Evolutionary conservation across 768 basidiomycete genomes (phyloP).

Genomic region (Lyophyllum semitale): DNA sequence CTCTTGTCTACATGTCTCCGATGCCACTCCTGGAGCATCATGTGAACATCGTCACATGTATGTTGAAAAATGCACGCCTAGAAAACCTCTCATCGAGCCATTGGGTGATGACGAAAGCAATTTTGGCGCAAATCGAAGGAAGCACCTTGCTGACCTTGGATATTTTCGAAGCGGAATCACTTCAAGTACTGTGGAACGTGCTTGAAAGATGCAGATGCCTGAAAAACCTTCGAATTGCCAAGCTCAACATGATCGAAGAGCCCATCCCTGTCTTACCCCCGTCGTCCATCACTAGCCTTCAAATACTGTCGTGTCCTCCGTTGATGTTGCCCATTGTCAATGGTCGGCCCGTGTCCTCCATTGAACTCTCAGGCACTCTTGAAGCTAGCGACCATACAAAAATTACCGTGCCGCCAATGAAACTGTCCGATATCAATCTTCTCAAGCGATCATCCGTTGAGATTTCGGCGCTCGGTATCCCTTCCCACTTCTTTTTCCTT

Average conservation of each 20-base stretch:
- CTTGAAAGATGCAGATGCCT: slow-evolving; percentile 5
- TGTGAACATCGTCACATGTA: neutral
- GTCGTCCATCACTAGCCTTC: slow-evolving; percentile 12
- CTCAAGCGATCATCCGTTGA: neutral
- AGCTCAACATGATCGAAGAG: too few species aligned
- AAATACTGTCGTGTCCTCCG: slow-evolving; percentile 1
- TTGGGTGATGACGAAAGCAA: neutral
- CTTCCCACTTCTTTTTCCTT: slow-evolving; percentile 5
- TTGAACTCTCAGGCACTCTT: slow-evolving; percentile 3
- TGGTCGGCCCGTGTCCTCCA: slow-evolving; percentile 4
- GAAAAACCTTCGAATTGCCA: neutral
- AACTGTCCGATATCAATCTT: neutral
- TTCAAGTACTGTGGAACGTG: slow-evolving; percentile 1
- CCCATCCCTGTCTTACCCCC: neutral
- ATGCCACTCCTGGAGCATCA: neutral
- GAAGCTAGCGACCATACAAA: neutral
- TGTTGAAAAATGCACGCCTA: slow-evolving; percentile 1
- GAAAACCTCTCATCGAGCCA: neutral
- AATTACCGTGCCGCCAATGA: neutral
- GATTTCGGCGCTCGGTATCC: slow-evolving; percentile 1
- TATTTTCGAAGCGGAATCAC: neutral
- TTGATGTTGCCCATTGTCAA: slow-evolving; percentile 1
- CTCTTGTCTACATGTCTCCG: neutral
- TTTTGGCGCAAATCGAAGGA: slow-evolving; percentile 1
- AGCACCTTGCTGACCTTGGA: slow-evolving; percentile 5